Evolutionary conservation across 2,329 filamentous ascomycete genomes (phyloP).

Genomic region (Calonectria pauciramosa): DNA sequence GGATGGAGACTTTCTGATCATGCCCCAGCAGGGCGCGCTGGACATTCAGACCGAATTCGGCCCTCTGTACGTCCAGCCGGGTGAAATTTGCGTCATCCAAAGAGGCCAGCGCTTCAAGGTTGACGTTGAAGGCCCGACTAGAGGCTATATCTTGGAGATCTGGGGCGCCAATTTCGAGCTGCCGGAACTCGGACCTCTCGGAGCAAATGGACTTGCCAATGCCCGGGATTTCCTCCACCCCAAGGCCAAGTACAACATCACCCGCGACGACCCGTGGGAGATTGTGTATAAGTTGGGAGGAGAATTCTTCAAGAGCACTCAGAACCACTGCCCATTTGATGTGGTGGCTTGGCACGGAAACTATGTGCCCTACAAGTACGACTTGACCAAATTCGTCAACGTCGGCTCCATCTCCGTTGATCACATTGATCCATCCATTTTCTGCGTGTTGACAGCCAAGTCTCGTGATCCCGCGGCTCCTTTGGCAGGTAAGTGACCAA

Average conservation of each 20-base stretch:
- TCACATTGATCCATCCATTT: constrained; percentile 76
- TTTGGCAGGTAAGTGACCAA: constrained; percentile 51
- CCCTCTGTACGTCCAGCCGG: constrained; percentile 72
- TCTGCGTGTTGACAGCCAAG: constrained; percentile 73
- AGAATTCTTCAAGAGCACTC: constrained; percentile 70
- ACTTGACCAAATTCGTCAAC: constrained; percentile 69
- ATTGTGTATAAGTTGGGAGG: constrained; percentile 74
- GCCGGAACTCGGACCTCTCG: constrained; percentile 77
- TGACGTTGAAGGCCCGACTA: constrained; percentile 66
- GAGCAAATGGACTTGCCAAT: constrained; percentile 75
- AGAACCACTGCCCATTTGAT: constrained; percentile 77
- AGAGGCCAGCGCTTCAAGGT: constrained; percentile 66
- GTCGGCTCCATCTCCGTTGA: constrained; percentile 60
- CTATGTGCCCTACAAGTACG: constrained; percentile 72
- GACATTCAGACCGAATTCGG: constrained; percentile 79
- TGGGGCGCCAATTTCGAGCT: constrained; percentile 75
- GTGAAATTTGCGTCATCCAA: constrained; percentile 76
- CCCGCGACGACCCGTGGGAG: constrained; percentile 64
- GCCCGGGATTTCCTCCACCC: constrained; percentile 75
- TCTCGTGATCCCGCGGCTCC: constrained; percentile 67
- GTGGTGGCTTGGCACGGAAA: constrained; percentile 80
- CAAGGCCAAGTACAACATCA: constrained; percentile 67
- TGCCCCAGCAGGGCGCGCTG: constrained; percentile 74
- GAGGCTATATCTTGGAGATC: constrained; percentile 77
- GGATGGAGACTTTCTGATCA: constrained; percentile 76